Percentiles rank a stretch among this genome's conserved stretches.
Evolutionary conservation across 768 basidiomycete genomes (phyloP).

Genomic region (Tubosaeta sp.): DNA sequence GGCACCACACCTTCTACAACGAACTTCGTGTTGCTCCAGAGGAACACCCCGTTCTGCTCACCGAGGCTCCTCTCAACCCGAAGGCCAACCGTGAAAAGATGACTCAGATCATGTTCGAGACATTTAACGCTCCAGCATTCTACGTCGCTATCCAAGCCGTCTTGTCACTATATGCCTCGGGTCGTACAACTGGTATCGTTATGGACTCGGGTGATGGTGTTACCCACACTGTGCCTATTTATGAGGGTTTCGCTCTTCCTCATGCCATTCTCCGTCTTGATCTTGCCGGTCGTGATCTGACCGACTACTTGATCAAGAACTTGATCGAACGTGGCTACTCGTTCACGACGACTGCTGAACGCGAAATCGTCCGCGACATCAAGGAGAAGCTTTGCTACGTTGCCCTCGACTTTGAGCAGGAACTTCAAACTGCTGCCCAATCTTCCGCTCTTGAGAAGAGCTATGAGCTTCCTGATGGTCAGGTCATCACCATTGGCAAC

Average conservation of each 20-base stretch:
- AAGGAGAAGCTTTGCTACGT: constrained; percentile 94
- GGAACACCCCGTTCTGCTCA: constrained; percentile 69
- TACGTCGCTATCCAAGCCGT: constrained; percentile 75
- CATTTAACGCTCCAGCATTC: constrained; percentile 72
- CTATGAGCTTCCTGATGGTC: constrained; percentile 90
- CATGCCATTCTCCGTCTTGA: constrained; percentile 93
- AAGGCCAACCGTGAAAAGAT: constrained; percentile 72
- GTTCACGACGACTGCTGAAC: constrained; percentile 91
- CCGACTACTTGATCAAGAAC: constrained; percentile 78
- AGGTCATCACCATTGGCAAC: constrained; percentile 84
- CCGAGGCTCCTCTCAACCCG: constrained; percentile 71
- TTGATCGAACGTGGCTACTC: constrained; percentile 89
- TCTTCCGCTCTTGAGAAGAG: constrained; percentile 89
- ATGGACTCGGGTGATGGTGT: constrained; percentile 97
- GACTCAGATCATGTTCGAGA: constrained; percentile 81
- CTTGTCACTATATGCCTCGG: constrained; percentile 82
- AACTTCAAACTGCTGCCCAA: constrained; percentile 86
- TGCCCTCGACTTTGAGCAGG: constrained; percentile 91
- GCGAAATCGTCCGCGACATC: constrained; percentile 94
- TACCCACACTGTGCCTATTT: constrained; percentile 93
- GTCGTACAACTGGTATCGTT: constrained; percentile 93
- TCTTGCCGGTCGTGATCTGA: constrained; percentile 89
- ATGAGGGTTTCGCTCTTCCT: constrained; percentile 90
- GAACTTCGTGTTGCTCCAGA: constrained; percentile 75
- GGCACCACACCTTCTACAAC: constrained; percentile 95